Percentiles rank a stretch among this genome's conserved stretches.
Conservation (phyloP, 805 yeast genomes). For the Zygosaccharomyces rouxii region DNA sequence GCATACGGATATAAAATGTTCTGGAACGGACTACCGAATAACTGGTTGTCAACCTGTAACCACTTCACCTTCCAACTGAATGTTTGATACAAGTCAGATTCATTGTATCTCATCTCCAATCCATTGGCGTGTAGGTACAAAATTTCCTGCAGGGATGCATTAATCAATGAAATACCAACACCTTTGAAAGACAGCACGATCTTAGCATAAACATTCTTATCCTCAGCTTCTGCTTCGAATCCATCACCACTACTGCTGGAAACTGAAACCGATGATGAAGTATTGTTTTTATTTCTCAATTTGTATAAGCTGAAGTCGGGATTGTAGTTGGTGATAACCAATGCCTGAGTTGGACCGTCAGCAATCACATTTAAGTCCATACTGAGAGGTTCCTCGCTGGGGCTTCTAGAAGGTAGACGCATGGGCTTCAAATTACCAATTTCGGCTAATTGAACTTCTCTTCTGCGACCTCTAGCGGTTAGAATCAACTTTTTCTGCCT, state of each 20-base stretch:
- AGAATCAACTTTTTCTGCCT: slow-evolving; percentile 72
- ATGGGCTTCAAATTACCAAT: slow-evolving; percentile 89
- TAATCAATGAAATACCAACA: slow-evolving; percentile 79
- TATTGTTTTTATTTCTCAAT: slow-evolving; percentile 30
- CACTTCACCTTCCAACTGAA: slow-evolving; percentile 79
- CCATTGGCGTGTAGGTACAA: slow-evolving; percentile 82
- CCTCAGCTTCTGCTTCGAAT: slow-evolving; percentile 48
- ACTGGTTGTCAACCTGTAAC: slow-evolving; percentile 91
- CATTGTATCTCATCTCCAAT: slow-evolving; percentile 71
- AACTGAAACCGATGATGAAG: slow-evolving; percentile 35
- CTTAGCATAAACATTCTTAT: slow-evolving; percentile 34
- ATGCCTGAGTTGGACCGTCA: slow-evolving; percentile 90
- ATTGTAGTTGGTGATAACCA: slow-evolving; percentile 79
- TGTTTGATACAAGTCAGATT: slow-evolving; percentile 79
- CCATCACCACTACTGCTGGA: slow-evolving; percentile 38
- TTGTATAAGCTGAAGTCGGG: slow-evolving; percentile 74
- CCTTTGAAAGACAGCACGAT: slow-evolving; percentile 72
- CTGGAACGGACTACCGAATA: slow-evolving; percentile 84
- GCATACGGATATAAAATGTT: slow-evolving; percentile 86
- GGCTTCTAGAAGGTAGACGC: slow-evolving; percentile 52
- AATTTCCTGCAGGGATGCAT: slow-evolving; percentile 65
- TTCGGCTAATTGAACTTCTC: slow-evolving; percentile 82
- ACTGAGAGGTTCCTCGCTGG: slow-evolving; percentile 42
- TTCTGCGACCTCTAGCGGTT: slow-evolving; percentile 64
- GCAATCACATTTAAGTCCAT: slow-evolving; percentile 91